Evolutionary conservation across 768 basidiomycete species (phyloP).

Genomic region (Porphyrellus cyaneotinctus): DNA sequence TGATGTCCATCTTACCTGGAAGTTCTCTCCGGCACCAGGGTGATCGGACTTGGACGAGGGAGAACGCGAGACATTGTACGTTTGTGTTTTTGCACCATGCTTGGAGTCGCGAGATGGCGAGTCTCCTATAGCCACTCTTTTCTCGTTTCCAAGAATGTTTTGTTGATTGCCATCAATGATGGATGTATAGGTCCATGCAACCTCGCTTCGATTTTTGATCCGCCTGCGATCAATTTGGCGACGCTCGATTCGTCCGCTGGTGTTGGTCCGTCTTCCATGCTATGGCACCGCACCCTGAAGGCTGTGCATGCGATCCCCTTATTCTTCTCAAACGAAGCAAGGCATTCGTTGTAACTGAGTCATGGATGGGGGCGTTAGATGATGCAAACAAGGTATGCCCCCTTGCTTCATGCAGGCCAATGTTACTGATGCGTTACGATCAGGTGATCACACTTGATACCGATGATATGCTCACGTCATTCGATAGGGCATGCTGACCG

Average conservation of each 20-base stretch:
- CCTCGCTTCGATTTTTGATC: constrained; percentile 15
- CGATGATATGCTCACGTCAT: too few relatives aligned
- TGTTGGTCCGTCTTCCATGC: not conserved
- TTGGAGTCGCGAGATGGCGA: constrained; percentile 17
- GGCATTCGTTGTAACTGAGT: too few relatives aligned
- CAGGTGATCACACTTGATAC: too few relatives aligned
- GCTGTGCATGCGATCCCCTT: too few relatives aligned
- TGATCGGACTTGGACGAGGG: not conserved
- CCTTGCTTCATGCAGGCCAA: too few relatives aligned
- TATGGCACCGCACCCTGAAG: too few relatives aligned
- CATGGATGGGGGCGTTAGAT: too few relatives aligned
- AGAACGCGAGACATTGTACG: constrained; percentile 13
- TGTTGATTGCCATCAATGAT: not conserved
- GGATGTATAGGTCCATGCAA: constrained; percentile 10
- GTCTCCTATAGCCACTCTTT: not conserved
- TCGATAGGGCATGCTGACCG: too few relatives aligned
- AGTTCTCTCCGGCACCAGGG: not conserved
- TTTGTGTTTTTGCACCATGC: constrained; percentile 12
- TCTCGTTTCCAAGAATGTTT: not conserved
- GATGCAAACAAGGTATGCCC: too few relatives aligned
- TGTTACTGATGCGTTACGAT: too few relatives aligned
- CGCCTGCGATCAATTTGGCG: constrained; percentile 7
- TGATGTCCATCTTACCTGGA: not conserved
- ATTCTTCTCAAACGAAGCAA: too few relatives aligned
- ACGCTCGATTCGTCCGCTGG: not conserved